A percentile compares a stretch with the other conserved stretches of the same genome.
Evolutionary conservation across 768 basidiomycete genomes (phyloP).

Genomic region (Termitomyces sp.): DNA sequence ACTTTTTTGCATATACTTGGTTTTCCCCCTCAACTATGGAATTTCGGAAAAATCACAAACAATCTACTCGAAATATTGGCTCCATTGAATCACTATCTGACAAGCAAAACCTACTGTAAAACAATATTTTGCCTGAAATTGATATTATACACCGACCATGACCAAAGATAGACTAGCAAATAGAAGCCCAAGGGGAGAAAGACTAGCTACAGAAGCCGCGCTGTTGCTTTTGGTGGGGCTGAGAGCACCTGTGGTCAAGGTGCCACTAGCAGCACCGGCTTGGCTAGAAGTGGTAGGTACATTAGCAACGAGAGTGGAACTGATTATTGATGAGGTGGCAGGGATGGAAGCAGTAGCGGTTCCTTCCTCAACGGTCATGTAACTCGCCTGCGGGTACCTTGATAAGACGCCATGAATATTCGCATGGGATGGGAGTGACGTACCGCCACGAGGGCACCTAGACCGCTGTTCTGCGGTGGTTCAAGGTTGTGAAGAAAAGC

Average conservation of each 20-base stretch:
- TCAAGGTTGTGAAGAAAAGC: not conserved
- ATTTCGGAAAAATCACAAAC: not conserved
- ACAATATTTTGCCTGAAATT: too few species aligned
- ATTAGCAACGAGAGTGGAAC: slow-evolving; percentile 44
- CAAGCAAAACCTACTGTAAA: not conserved
- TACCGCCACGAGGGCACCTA: slow-evolving; percentile 61
- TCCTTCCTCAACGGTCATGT: slow-evolving; percentile 72
- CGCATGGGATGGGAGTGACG: slow-evolving; percentile 5
- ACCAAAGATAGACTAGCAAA: slow-evolving; percentile 5
- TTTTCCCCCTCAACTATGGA: not conserved
- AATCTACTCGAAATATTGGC: not conserved
- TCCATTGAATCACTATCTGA: not conserved
- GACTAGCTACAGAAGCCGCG: not conserved
- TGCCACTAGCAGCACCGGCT: slow-evolving; percentile 9
- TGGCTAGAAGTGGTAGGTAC: slow-evolving; percentile 9
- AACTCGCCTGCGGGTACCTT: slow-evolving; percentile 44
- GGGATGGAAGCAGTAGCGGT: slow-evolving; percentile 44
- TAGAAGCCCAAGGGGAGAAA: slow-evolving; percentile 3
- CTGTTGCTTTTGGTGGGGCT: slow-evolving; percentile 9
- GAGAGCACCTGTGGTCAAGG: slow-evolving; percentile 7
- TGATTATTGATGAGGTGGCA: slow-evolving; percentile 60
- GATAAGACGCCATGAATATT: not conserved
- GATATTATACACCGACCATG: slow-evolving; percentile 1
- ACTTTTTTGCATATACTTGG: slow-evolving; percentile 9
- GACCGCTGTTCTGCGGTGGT: slow-evolving; percentile 36